Evolutionary conservation across 306 rosid genomes (phyloP).

Genomic region (Geum urbanum): DNA sequence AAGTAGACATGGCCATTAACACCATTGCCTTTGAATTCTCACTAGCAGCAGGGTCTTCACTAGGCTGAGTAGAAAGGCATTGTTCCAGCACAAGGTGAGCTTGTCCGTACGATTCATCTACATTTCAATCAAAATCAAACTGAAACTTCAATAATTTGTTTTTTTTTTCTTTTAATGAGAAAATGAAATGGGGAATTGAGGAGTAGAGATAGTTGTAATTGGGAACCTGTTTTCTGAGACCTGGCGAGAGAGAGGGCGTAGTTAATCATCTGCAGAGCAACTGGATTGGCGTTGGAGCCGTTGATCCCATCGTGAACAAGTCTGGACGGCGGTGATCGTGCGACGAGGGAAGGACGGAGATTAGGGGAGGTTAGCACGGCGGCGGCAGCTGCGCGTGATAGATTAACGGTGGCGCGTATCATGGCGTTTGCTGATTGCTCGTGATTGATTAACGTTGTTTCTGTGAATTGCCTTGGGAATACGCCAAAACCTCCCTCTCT

Average conservation of each 20-base stretch:
- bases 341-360: slow-evolving; percentile 12
- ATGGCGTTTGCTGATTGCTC: slow-evolving; percentile 28
- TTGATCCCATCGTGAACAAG: slow-evolving; percentile 40
- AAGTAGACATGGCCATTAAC: slow-evolving; percentile 67
- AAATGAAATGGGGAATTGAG: background rate
- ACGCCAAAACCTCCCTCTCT: no score
- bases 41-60: slow-evolving; percentile 39
- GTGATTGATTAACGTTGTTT: no score
- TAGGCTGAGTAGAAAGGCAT: slow-evolving; percentile 55
- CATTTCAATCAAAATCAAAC: background rate
- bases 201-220: background rate
- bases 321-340: slow-evolving; percentile 35
- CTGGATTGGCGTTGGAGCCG: slow-evolving; percentile 44
- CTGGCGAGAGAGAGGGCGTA: slow-evolving; percentile 77
- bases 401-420: slow-evolving; percentile 42
- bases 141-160: background rate
- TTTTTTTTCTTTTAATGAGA: background rate
- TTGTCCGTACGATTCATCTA: slow-evolving; percentile 72
- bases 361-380: slow-evolving; percentile 27
- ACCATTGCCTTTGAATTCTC: slow-evolving; percentile 66
- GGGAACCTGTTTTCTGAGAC: slow-evolving; percentile 66
- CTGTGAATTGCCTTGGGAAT: no score
- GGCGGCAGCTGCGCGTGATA: slow-evolving; percentile 35
- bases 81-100: slow-evolving; percentile 65
- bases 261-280: slow-evolving; percentile 59